These are phyloP conservation scores for Talaromyces islandicus DNA, from an alignment of 2,329 filamentous ascomycete genomes.

Conservation along the genomic window DNA sequence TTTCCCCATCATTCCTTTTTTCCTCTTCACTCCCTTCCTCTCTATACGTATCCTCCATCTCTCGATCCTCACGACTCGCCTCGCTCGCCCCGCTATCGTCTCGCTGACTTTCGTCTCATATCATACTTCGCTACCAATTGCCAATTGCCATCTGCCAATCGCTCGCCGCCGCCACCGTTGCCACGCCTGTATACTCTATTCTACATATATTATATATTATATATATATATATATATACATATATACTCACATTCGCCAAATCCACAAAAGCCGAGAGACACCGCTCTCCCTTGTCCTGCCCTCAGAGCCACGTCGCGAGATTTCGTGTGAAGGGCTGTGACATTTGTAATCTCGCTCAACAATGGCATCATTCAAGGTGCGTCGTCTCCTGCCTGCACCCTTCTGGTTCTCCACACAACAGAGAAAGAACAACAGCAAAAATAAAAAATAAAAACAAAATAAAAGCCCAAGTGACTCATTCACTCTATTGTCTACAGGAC, in stretches of 20 bases:
- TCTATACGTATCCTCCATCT: constrained; percentile 6
- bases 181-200: neutral
- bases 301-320: constrained; percentile 7
- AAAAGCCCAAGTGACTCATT: neutral
- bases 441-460: neutral
- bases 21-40: constrained; percentile 10
- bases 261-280: constrained; percentile 10
- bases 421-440: neutral
- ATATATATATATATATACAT: constrained; percentile 10
- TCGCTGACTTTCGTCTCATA: neutral
- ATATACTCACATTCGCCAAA: constrained; percentile 14
- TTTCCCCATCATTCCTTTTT: constrained; percentile 17
- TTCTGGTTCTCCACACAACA: neutral
- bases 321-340: constrained; percentile 6
- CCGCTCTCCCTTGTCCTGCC: neutral
- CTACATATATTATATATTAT: neutral
- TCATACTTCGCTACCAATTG: neutral
- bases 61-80: constrained; percentile 9
- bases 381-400: neutral
- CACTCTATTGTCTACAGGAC: constrained; percentile 20
- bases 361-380: constrained; percentile 38
- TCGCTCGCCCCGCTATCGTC: constrained; percentile 1
- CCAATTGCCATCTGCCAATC: neutral
- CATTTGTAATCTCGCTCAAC: constrained; percentile 22
- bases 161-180: neutral